Evolutionary conservation across 169 alveolate species (phyloP).

Genomic region (Eimeria maxima): DNA sequence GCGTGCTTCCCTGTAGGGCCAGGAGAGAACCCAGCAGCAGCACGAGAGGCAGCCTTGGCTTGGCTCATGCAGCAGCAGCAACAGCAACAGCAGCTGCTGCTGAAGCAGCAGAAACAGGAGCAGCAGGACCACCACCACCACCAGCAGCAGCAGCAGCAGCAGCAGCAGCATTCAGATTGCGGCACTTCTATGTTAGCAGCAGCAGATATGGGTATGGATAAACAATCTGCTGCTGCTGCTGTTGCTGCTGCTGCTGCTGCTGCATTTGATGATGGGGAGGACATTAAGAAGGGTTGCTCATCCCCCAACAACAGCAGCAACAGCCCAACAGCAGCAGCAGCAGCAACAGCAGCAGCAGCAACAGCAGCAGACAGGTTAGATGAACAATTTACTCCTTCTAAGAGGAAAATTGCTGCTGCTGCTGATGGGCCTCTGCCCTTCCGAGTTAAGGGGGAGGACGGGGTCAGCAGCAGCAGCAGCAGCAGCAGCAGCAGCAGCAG

Average conservation of each 20-base stretch:
- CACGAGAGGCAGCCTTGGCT: constrained; percentile 30
- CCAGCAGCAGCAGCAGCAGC: not conserved
- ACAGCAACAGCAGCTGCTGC: constrained; percentile 59
- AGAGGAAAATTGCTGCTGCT: not conserved
- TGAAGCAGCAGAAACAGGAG: not conserved
- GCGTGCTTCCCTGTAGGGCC: not conserved
- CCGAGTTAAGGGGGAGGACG: not conserved
- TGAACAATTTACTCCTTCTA: too few species aligned
- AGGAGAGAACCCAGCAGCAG: not conserved
- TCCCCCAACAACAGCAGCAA: constrained; percentile 2
- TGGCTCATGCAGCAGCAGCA: constrained; percentile 49
- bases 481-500: not conserved
- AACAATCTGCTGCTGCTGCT: too few species aligned
- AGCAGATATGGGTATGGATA: too few species aligned
- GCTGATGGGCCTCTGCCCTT: not conserved
- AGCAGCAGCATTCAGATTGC: not conserved
- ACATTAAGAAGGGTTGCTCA: not conserved
- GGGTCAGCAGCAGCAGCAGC: not conserved
- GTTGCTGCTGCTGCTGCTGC: constrained; percentile 24
- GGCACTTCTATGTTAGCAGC: too few species aligned
- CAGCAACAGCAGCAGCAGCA: not conserved
- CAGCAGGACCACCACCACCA: too few species aligned
- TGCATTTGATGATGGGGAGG: not conserved
- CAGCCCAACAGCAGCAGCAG: not conserved
- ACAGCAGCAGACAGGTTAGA: too few species aligned